phyloP scores from a whole-genome alignment of 78 protist genomes.

The Thecamonas trahens region DNA sequence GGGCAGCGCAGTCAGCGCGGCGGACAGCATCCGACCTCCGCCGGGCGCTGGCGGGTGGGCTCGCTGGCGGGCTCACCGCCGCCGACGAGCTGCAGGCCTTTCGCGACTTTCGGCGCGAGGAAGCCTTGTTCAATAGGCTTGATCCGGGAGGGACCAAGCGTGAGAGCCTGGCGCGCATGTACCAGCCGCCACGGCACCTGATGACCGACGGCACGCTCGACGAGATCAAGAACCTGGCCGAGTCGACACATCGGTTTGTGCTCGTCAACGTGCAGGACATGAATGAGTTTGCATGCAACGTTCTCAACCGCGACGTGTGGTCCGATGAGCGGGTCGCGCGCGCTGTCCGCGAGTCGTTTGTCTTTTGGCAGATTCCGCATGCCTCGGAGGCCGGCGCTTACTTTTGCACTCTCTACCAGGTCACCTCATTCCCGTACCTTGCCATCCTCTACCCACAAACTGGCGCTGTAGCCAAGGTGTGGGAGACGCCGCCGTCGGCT shows the following conservation, averaged over 20 bases:
- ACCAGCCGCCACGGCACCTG: slow-evolving; percentile 41
- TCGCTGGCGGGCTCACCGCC: too few species aligned
- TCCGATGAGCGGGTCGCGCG: slow-evolving; percentile 19
- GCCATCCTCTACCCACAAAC: slow-evolving; percentile 39
- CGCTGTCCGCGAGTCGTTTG: slow-evolving; percentile 11
- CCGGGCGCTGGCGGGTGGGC: too few species aligned
- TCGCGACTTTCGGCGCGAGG: too few species aligned
- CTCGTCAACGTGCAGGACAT: slow-evolving; percentile 38
- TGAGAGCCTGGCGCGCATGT: slow-evolving; percentile 30
- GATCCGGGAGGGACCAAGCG: too few species aligned
- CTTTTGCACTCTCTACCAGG: slow-evolving; percentile 21
- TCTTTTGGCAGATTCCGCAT: slow-evolving; percentile 38
- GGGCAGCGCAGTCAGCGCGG: too few species aligned
- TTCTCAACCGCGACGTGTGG: slow-evolving; percentile 42
- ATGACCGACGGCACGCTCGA: slow-evolving; percentile 31
- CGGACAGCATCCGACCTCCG: too few species aligned
- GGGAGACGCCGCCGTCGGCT: slow-evolving; percentile 7
- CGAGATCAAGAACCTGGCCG: slow-evolving; percentile 17
- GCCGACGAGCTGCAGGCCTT: too few species aligned
- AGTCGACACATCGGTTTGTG: not conserved
- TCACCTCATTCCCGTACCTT: slow-evolving; percentile 15
- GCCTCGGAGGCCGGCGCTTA: slow-evolving; percentile 13
- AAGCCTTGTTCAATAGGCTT: too few species aligned
- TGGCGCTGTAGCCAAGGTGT: slow-evolving; percentile 6
- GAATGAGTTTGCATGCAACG: slow-evolving; percentile 31